Conservation (phyloP, 805 yeast genomes). For the Spathaspora sp. region DNA sequence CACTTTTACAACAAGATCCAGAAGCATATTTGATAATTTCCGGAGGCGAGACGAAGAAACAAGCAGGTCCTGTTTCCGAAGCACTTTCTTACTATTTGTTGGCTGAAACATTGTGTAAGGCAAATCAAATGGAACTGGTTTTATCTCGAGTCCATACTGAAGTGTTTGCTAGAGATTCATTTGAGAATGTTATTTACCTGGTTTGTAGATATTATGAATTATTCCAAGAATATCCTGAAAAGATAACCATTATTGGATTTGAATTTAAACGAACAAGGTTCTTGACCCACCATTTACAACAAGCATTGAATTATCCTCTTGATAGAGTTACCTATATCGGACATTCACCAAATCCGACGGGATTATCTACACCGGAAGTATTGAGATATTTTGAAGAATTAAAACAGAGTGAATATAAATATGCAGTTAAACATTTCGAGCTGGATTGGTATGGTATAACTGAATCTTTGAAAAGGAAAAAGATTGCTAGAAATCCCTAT, state of each 20-base stretch:
- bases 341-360: slow-evolving; percentile 51
- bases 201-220: slow-evolving; percentile 50
- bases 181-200: slow-evolving; percentile 69
- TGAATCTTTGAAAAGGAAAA: slow-evolving; percentile 45
- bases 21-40: slow-evolving; percentile 42
- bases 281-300: slow-evolving; percentile 45
- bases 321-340: slow-evolving; percentile 49
- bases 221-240: slow-evolving; percentile 44
- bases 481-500: slow-evolving; percentile 55
- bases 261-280: slow-evolving; percentile 69
- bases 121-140: slow-evolving; percentile 9
- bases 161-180: slow-evolving; percentile 75
- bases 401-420: slow-evolving; percentile 43
- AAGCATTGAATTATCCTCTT: slow-evolving; percentile 42
- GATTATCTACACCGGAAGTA: slow-evolving; percentile 15
- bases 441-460: slow-evolving; percentile 57
- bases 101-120: slow-evolving; percentile 26
- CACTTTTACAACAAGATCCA: slow-evolving; percentile 25
- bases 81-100: slow-evolving; percentile 53
- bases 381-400: slow-evolving; percentile 45
- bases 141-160: slow-evolving; percentile 45
- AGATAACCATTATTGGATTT: slow-evolving; percentile 63
- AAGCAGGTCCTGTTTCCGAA: slow-evolving; percentile 56
- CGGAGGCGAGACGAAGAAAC: slow-evolving; percentile 71
- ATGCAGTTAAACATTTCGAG: slow-evolving; percentile 53